phyloP scores from a whole-genome alignment of 306 rosid species.

The Pueraria montana region DNA sequence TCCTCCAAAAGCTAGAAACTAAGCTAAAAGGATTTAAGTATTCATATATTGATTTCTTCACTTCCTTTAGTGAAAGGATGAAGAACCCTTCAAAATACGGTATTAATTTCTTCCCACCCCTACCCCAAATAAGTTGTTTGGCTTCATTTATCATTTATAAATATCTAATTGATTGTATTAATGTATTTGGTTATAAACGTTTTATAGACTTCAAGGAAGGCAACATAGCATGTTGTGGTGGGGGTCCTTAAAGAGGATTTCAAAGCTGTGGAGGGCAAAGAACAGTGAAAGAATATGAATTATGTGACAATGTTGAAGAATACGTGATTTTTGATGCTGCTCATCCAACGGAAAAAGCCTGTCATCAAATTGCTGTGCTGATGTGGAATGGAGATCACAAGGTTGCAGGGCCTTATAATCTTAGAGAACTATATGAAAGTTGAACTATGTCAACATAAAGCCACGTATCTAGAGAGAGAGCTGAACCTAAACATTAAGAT shows the following conservation, averaged over 20 bases:
- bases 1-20: conserved; percentile 32
- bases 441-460: not conserved
- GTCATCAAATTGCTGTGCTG: conserved; percentile 41
- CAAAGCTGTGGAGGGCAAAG: conserved; percentile 62
- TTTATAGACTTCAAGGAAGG: conserved; percentile 58
- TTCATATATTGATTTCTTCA: conserved; percentile 41
- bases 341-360: conserved; percentile 55
- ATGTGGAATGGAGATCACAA: conserved; percentile 52
- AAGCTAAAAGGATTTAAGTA: conserved; percentile 58
- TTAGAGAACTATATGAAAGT: conserved; percentile 46
- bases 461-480: not conserved
- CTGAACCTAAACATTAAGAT: too few relatives aligned
- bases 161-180: not conserved
- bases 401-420: conserved; percentile 51
- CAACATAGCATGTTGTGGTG: conserved; percentile 61
- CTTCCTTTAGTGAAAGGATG: conserved; percentile 1
- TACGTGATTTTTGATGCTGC: conserved; percentile 56
- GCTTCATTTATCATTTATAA: too few relatives aligned
- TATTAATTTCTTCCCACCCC: not conserved
- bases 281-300: conserved; percentile 41
- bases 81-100: conserved; percentile 50
- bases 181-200: not conserved
- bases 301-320: conserved; percentile 54
- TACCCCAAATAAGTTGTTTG: not conserved
- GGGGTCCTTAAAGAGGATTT: conserved; percentile 58